These are phyloP conservation scores for Cocos nucifera DNA, from an alignment of 176 grass and related monocot genomes.

Conservation along the genomic window DNA sequence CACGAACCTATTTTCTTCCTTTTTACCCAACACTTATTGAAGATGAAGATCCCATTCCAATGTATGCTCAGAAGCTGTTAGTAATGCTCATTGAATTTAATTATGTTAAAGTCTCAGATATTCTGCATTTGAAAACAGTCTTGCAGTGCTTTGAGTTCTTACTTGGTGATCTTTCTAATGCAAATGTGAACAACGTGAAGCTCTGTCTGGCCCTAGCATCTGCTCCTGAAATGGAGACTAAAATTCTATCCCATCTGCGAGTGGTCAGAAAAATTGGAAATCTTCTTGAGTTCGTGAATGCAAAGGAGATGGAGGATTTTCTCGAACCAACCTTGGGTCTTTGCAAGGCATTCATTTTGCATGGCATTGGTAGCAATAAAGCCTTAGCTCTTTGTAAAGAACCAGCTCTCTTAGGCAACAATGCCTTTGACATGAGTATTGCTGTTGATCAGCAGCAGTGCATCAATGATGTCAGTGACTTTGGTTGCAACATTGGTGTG, in stretches of 20 bases:
- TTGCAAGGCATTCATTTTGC: slow-evolving; percentile 74
- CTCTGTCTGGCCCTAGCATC: slow-evolving; percentile 85
- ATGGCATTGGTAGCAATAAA: slow-evolving; percentile 66
- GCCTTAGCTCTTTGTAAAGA: slow-evolving; percentile 63
- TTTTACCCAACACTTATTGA: slow-evolving; percentile 77
- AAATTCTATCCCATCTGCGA: slow-evolving; percentile 78
- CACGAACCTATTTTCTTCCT: slow-evolving; percentile 74
- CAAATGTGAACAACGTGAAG: slow-evolving; percentile 92
- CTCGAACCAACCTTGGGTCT: slow-evolving; percentile 84
- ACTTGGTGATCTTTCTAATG: slow-evolving; percentile 82
- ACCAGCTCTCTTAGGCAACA: slow-evolving; percentile 64
- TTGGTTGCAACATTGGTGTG: slow-evolving; percentile 67
- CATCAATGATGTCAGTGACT: slow-evolving; percentile 85
- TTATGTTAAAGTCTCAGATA: slow-evolving; percentile 89
- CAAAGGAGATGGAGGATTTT: slow-evolving; percentile 97
- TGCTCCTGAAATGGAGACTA: slow-evolving; percentile 75
- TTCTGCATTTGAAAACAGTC: slow-evolving; percentile 74
- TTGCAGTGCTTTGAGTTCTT: slow-evolving; percentile 89
- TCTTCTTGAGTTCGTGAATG: slow-evolving; percentile 78
- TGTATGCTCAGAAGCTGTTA: slow-evolving; percentile 95
- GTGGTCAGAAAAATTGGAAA: slow-evolving; percentile 90
- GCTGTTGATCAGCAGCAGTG: slow-evolving; percentile 72
- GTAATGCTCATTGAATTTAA: slow-evolving; percentile 89
- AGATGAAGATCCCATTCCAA: slow-evolving; percentile 97
- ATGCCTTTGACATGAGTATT: slow-evolving; percentile 80